phyloP scores from a whole-genome alignment of 2,329 filamentous ascomycete species.

The Fusarium piperis region DNA sequence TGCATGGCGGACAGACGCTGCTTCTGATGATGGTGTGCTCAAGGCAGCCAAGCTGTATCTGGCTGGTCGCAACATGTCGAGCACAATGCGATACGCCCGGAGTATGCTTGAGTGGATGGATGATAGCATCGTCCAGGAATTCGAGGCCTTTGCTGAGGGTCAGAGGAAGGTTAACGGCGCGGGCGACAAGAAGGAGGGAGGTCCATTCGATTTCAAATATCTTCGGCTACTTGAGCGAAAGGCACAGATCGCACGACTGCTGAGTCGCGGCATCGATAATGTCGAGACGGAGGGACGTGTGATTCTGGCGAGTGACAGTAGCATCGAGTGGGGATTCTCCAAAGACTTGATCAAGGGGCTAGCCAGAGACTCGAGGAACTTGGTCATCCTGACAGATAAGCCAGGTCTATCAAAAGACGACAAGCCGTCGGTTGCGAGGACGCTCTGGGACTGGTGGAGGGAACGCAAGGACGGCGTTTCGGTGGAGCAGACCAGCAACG shows the following conservation, averaged over 20 bases:
- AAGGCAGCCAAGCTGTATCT: slow-evolving; percentile 75
- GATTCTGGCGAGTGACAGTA: slow-evolving; percentile 90
- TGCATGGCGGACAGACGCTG: slow-evolving; percentile 79
- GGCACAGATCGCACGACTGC: slow-evolving; percentile 79
- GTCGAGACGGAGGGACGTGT: slow-evolving; percentile 68
- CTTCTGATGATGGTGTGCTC: slow-evolving; percentile 61
- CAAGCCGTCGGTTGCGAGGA: slow-evolving; percentile 72
- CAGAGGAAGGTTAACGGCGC: slow-evolving; percentile 57
- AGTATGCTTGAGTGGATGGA: slow-evolving; percentile 99
- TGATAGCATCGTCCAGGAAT: slow-evolving; percentile 90
- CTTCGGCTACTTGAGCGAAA: slow-evolving; percentile 84
- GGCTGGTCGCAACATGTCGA: slow-evolving; percentile 85
- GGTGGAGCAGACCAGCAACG: slow-evolving; percentile 63
- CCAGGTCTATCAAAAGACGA: slow-evolving; percentile 54
- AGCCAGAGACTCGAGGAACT: slow-evolving; percentile 79
- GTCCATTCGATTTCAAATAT: slow-evolving; percentile 91
- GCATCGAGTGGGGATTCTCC: slow-evolving; percentile 94
- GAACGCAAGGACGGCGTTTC: slow-evolving; percentile 72
- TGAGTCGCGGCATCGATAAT: slow-evolving; percentile 57
- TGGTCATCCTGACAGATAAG: slow-evolving; percentile 88
- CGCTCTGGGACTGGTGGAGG: slow-evolving; percentile 83
- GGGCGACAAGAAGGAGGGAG: slow-evolving; percentile 64
- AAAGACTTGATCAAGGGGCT: slow-evolving; percentile 80
- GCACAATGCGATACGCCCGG: slow-evolving; percentile 88
- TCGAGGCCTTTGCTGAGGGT: slow-evolving; percentile 75